Evolutionary conservation across 2,329 filamentous ascomycete species (phyloP).

Genomic region (Claviceps sp.): DNA sequence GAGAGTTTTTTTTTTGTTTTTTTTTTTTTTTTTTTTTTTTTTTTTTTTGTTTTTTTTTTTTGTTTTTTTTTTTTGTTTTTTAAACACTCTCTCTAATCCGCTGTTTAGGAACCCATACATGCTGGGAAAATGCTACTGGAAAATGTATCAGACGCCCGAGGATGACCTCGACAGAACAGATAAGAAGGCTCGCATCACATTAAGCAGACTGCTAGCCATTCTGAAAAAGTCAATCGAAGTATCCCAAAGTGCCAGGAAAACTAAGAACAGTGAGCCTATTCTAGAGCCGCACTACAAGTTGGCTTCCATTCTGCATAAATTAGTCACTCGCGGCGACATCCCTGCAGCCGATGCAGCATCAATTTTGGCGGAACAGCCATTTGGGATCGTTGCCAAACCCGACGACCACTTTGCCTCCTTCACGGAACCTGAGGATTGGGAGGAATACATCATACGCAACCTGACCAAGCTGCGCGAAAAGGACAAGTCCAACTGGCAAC

Average conservation of each 20-base stretch:
- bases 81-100: constrained; percentile 6
- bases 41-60: too few relatives aligned
- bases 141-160: constrained; percentile 41
- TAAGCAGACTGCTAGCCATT: constrained; percentile 30
- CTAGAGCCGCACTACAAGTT: constrained; percentile 91
- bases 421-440: constrained; percentile 42
- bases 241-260: constrained; percentile 38
- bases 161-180: constrained; percentile 32
- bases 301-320: constrained; percentile 67
- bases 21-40: too few relatives aligned
- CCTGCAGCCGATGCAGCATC: constrained; percentile 33
- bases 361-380: constrained; percentile 43
- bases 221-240: constrained; percentile 39
- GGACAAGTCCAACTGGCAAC: constrained; percentile 92
- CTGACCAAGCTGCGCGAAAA: constrained; percentile 45
- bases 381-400: constrained; percentile 24
- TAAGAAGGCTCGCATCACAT: constrained; percentile 15
- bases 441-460: constrained; percentile 38
- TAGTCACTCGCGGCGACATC: constrained; percentile 46
- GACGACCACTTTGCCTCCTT: constrained; percentile 23
- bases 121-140: constrained; percentile 50
- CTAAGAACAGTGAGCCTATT: constrained; percentile 56
- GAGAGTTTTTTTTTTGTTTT: too few relatives aligned
- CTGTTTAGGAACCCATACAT: constrained; percentile 39
- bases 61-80: neutral